Evolutionary conservation across 1,284 basidiomycete species (phyloP).

Genomic region (Naganishia cerealis): DNA sequence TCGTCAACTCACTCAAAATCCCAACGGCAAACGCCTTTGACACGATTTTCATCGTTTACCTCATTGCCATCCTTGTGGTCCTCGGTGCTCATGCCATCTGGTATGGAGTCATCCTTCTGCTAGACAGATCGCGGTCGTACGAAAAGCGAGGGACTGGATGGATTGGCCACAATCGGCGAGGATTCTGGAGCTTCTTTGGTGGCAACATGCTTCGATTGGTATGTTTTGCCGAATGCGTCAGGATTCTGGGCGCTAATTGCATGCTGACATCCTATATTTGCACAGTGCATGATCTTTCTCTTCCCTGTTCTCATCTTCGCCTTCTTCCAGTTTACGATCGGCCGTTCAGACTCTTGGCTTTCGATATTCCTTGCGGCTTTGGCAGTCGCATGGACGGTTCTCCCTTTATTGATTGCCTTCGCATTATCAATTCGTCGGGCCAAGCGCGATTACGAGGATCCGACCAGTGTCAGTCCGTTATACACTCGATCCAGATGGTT

Average conservation of each 20-base stretch:
- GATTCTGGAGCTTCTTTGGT: constrained; percentile 56
- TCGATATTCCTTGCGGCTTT: constrained; percentile 66
- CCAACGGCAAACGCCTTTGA: constrained; percentile 79
- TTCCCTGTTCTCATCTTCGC: constrained; percentile 72
- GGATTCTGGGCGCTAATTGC: neutral
- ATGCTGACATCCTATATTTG: constrained; percentile 12
- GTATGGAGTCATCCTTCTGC: constrained; percentile 56
- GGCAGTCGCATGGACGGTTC: constrained; percentile 61
- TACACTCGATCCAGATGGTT: constrained; percentile 52
- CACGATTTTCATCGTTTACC: constrained; percentile 70
- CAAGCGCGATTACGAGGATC: constrained; percentile 36
- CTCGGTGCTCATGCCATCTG: constrained; percentile 60
- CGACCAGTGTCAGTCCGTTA: constrained; percentile 45
- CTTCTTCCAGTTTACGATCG: constrained; percentile 84
- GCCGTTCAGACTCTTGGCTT: constrained; percentile 70
- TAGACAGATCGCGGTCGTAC: constrained; percentile 48
- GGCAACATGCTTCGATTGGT: constrained; percentile 53
- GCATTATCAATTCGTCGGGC: constrained; percentile 43
- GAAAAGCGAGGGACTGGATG: constrained; percentile 40
- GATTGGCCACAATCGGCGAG: constrained; percentile 56
- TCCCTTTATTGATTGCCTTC: constrained; percentile 57
- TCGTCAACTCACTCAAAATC: constrained; percentile 70
- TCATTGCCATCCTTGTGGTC: constrained; percentile 66
- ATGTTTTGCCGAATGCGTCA: constrained; percentile 27
- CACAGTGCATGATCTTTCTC: constrained; percentile 64